phyloP scores from a whole-genome alignment of 495 filamentous ascomycete genomes.

The Podospora pseudopauciseta region DNA sequence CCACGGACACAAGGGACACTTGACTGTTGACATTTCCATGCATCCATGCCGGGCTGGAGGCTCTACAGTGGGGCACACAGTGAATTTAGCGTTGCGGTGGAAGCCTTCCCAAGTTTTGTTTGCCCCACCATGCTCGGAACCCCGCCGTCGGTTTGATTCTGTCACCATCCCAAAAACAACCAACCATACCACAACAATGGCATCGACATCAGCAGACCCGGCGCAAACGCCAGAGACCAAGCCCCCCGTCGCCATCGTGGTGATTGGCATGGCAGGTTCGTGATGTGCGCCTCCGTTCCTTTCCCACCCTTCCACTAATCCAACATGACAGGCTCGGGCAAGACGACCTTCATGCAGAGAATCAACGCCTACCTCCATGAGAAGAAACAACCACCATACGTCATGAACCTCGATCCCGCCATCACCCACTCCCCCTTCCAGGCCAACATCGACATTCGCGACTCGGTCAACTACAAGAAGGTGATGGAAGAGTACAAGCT shows the following conservation, averaged over 20 bases:
- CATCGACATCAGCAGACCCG: neutral
- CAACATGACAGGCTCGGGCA: constrained; percentile 69
- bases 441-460: constrained; percentile 97
- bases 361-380: constrained; percentile 87
- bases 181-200: constrained; percentile 5
- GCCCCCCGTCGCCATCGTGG: constrained; percentile 69
- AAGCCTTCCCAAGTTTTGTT: neutral
- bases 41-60: neutral
- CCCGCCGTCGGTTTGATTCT: constrained; percentile 5
- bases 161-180: neutral
- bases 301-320: neutral
- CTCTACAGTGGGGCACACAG: neutral
- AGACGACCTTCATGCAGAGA: constrained; percentile 98
- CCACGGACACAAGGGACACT: neutral
- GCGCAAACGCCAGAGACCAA: constrained; percentile 18
- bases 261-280: constrained; percentile 90
- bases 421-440: constrained; percentile 96
- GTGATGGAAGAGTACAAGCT: constrained; percentile 99
- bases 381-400: constrained; percentile 73
- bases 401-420: constrained; percentile 95
- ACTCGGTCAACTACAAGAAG: constrained; percentile 98
- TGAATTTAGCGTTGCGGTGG: neutral
- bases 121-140: neutral
- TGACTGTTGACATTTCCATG: neutral
- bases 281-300: constrained; percentile 2